Percentiles rank a stretch among this genome's conserved stretches.
These are phyloP conservation scores for Goffeauzyma gilvescens DNA, from an alignment of 768 basidiomycete genomes.

Conservation along the genomic window DNA sequence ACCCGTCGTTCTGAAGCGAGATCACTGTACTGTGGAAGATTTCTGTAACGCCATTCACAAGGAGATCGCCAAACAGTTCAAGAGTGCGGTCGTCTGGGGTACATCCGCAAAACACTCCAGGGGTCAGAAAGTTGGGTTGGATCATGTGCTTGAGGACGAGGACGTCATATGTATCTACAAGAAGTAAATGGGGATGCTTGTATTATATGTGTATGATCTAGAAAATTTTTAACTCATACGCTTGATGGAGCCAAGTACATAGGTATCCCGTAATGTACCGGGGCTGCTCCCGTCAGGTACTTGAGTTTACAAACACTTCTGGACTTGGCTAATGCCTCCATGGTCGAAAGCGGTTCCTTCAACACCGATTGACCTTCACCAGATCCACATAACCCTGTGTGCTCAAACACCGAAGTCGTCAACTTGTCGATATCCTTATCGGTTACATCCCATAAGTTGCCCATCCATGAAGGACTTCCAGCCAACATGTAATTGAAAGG, in stretches of 20 bases:
- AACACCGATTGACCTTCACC: no score
- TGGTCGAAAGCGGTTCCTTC: slow-evolving; percentile 46
- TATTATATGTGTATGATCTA: no score
- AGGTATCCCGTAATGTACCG: slow-evolving; percentile 87
- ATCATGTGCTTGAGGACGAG: slow-evolving; percentile 31
- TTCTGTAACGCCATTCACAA: slow-evolving; percentile 89
- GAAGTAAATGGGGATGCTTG: slow-evolving; percentile 13
- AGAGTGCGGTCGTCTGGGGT: slow-evolving; percentile 76
- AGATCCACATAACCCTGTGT: no score
- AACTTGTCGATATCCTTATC: slow-evolving; percentile 93
- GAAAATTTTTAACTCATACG: no score
- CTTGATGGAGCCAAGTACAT: no score
- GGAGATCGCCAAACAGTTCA: slow-evolving; percentile 93
- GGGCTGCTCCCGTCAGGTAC: slow-evolving; percentile 86
- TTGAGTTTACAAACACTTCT: slow-evolving; percentile 69
- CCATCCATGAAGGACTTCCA: slow-evolving; percentile 82
- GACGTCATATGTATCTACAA: slow-evolving; percentile 32
- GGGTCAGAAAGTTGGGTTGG: slow-evolving; percentile 54
- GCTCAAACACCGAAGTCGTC: slow-evolving; percentile 61
- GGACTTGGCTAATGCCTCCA: slow-evolving; percentile 59
- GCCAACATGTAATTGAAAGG: slow-evolving; percentile 92
- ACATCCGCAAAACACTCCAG: slow-evolving; percentile 90
- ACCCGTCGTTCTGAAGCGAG: slow-evolving; percentile 58
- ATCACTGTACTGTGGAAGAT: slow-evolving; percentile 48
- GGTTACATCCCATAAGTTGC: slow-evolving; percentile 95